phyloP scores from a whole-genome alignment of 345 rosid genomes.

The Eucalyptus melliodora region DNA sequence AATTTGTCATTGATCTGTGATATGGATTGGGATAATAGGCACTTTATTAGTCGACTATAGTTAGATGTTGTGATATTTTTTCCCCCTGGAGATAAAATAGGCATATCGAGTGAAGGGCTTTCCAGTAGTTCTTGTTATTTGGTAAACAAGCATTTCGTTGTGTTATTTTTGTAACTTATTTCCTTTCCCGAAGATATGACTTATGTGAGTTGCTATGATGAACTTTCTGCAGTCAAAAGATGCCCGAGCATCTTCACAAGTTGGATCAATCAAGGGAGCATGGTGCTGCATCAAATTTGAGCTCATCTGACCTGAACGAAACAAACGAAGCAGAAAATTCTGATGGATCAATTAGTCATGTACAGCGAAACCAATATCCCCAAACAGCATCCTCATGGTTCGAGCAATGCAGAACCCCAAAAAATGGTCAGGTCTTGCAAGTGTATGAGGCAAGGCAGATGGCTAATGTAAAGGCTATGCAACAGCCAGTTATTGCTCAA shows the following conservation, averaged over 20 bases:
- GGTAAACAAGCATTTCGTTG: not conserved
- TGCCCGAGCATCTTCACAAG: constrained; percentile 91
- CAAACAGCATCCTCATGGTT: constrained; percentile 79
- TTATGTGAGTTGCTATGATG: not conserved
- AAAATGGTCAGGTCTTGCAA: constrained; percentile 47
- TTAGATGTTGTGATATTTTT: not conserved
- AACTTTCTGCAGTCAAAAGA: constrained; percentile 48
- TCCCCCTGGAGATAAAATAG: too few species aligned
- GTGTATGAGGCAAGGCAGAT: constrained; percentile 23
- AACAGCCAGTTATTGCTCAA: constrained; percentile 23
- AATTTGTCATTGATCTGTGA: not conserved
- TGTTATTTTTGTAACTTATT: not conserved
- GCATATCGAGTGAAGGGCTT: not conserved
- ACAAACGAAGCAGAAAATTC: constrained; percentile 32
- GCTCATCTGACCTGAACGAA: constrained; percentile 29
- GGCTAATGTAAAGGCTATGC: constrained; percentile 21
- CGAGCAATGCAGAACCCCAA: constrained; percentile 50
- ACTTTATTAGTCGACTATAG: not conserved
- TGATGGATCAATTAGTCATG: constrained; percentile 43
- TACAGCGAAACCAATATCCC: constrained; percentile 39
- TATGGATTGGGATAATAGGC: not conserved
- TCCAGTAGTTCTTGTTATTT: not conserved
- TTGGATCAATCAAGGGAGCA: constrained; percentile 53
- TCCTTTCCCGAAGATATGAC: not conserved
- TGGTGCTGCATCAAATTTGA: constrained; percentile 23